Evolutionary conservation across 2,329 filamentous ascomycete genomes (phyloP), one percentile per base, ranked within the genome.

Genomic region (Dissoconium aciculare): DNA sequence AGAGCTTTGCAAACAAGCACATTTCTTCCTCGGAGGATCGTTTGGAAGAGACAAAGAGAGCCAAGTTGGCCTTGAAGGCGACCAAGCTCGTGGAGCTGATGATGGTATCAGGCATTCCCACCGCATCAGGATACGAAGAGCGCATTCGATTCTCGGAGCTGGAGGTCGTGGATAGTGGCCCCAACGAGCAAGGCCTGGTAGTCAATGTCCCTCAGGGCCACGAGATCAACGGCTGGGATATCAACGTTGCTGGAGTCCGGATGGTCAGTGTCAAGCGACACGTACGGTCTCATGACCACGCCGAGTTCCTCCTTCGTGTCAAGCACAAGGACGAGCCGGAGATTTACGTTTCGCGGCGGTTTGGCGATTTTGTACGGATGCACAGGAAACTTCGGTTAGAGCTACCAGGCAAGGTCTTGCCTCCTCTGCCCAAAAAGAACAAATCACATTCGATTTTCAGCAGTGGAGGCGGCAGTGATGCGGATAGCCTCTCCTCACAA

Each of bases 91-190:
- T 98, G 8, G 89, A 98, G 64, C 66, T 98, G 38, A 98, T 98
- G 89, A 94, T 98, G 84, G 89, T 98, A 5, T 95, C 87, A 5
- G 89, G 89, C 21, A 78, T 98, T 35, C 82, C 81, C 17, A 98
- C 89, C 1, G 84, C 89, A 3, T 94, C 85, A 4, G 89, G 89
- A 2, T 98, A 95, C 53, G 89, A 98, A 57, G 89, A 98, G 62
- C 74, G 89, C 35, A 94, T 98, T 50, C 74, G 84, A 30, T 98
- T 98, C 53, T 83, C 84, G 2, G 89, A 98, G 58, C 78, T 98
- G 59, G 89, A 98, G 51, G 84, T 95, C 14, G 83, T 98, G 15
- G 89, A 98, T 50, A 73, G 83, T 40, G 80, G 83, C 32, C 85
- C 89, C 26, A 91, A 93, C 49, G 85, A 94, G 36, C 79, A 83